Conservation (phyloP, 1,284 basidiomycete genomes). For the Apiotrichum sp. region DNA sequence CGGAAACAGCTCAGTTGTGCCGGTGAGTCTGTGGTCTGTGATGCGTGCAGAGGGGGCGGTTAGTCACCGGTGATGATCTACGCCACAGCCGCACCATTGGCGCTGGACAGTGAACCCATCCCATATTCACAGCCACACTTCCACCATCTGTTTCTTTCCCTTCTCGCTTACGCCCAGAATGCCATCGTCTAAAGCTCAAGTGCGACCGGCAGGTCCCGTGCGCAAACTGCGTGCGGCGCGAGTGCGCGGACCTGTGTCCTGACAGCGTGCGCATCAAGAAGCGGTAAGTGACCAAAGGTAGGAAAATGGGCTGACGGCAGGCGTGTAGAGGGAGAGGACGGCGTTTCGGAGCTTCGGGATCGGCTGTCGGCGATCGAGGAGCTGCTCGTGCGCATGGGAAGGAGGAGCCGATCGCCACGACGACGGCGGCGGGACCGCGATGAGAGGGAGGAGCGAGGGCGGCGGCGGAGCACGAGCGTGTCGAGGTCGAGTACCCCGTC, state of each 20-base stretch:
- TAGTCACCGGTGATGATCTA: not conserved
- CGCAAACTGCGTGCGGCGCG: constrained; percentile 31
- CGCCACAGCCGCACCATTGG: too few species aligned
- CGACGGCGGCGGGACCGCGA: not conserved
- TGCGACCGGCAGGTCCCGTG: constrained; percentile 34
- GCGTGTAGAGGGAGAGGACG: constrained; percentile 1
- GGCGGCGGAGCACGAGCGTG: too few species aligned
- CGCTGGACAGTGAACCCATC: too few species aligned
- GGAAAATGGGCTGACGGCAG: not conserved
- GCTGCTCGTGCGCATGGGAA: not conserved
- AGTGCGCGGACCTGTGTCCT: constrained; percentile 33
- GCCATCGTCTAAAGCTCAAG: constrained; percentile 28
- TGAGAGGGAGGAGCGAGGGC: not conserved
- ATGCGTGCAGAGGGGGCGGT: not conserved
- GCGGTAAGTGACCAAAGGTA: not conserved
- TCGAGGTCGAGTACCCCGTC: too few species aligned
- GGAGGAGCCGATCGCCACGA: not conserved
- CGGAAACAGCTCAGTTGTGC: constrained; percentile 21
- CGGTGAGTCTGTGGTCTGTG: constrained; percentile 1
- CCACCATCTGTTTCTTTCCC: too few species aligned
- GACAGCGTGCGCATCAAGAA: constrained; percentile 10
- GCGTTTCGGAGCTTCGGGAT: constrained; percentile 19
- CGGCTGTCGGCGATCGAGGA: constrained; percentile 1
- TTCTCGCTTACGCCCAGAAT: constrained; percentile 12
- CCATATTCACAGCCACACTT: too few species aligned